Conservation (phyloP, 2,329 filamentous ascomycete species). For the Colletotrichum orchidophilum region DNA sequence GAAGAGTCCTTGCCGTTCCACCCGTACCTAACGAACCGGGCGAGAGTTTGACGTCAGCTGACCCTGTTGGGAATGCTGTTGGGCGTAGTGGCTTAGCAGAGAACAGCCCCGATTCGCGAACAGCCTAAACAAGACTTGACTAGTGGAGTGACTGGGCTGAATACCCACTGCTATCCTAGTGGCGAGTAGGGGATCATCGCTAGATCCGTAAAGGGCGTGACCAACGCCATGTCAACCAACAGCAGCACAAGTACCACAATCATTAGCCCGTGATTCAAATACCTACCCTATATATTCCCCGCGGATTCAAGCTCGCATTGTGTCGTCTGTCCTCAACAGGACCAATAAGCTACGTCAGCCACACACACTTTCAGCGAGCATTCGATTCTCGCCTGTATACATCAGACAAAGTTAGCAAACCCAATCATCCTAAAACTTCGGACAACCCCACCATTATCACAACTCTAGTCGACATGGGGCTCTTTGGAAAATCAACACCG, state of each 20-base stretch:
- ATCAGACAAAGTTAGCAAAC: neutral
- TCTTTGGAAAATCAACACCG: slow-evolving; percentile 12
- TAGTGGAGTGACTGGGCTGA: neutral
- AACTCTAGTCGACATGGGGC: neutral
- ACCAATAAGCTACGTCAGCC: neutral
- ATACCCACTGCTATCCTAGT: neutral
- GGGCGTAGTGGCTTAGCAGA: neutral
- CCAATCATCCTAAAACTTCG: neutral
- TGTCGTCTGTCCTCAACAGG: neutral
- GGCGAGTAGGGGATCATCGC: neutral
- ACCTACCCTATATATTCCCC: neutral
- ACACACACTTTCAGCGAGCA: neutral
- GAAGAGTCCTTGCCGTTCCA: neutral
- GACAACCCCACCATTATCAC: neutral
- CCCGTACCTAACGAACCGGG: neutral
- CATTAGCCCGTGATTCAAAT: neutral
- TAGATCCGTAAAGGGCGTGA: neutral
- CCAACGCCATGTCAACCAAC: neutral
- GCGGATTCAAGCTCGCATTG: neutral
- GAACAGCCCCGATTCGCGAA: neutral
- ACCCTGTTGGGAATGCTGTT: neutral
- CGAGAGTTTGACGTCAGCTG: neutral
- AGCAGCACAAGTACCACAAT: neutral
- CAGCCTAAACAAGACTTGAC: neutral
- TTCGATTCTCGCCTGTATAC: neutral